Base-by-base conservation (phyloP, 2,329 filamentous ascomycete genomes). In the Apiospora marii region DNA sequence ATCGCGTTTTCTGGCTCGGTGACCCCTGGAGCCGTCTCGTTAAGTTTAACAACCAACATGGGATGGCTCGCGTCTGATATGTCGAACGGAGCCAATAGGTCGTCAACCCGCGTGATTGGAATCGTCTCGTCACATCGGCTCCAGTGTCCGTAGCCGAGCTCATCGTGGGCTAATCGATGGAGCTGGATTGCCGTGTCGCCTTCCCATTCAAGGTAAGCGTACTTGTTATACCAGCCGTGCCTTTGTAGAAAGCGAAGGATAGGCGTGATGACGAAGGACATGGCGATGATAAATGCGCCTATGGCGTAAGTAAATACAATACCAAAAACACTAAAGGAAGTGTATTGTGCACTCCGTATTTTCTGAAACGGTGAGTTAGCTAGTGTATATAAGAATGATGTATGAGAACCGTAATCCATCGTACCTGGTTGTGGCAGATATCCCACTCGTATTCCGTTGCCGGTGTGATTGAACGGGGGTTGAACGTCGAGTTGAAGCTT, bases 341-440 rank as follows among this genome's bases (percentile, higher is more conserved):
- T 14, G 34, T 67, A 67, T 67, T 24, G 16, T 5, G 61, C 8
- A 24, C 34, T 67, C 19, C 61, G 61, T 19, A 67, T 44, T 67
- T 67, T 27, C 53, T 61, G 7, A 10, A 0, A 6, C 8, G 37
- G 1, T 10, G 10, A 2, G 7, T 41, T 41, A 41, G 37, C 37
- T n/a, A n/a, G n/a, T n/a, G n/a, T n/a, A n/a, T n/a, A n/a, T n/a
- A n/a, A n/a, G n/a, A n/a, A n/a, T n/a, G n/a, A n/a, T n/a, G n/a
- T n/a, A n/a, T n/a, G n/a, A n/a, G n/a, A n/a, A n/a, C n/a, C n/a
- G n/a, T n/a, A n/a, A n/a, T n/a, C n/a, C n/a, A n/a, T n/a, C n/a
- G n/a, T 70, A 70, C 69, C 51, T 70, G 69, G 14, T 64, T 70
- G 6, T 22, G 43, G 58, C 69, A 70, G 8, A 70, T 14, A 3